These are phyloP conservation scores for Russula virescens DNA, from an alignment of 768 basidiomycete genomes.

Conservation along the genomic window DNA sequence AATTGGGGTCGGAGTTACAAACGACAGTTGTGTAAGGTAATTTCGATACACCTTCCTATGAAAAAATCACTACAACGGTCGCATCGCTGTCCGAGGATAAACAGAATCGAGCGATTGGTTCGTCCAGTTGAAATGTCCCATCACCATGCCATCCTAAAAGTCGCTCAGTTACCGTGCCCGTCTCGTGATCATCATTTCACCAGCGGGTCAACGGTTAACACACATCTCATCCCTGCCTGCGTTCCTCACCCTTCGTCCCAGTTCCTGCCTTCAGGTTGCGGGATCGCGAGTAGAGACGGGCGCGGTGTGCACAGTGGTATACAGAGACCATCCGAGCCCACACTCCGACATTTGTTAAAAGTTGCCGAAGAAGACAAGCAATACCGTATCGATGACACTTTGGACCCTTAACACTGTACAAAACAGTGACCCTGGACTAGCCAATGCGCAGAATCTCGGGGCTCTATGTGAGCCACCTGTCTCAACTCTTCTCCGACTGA, in stretches of 20 bases:
- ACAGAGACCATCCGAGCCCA: constrained; percentile 44
- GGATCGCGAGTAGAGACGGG: constrained; percentile 34
- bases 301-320: constrained; percentile 4
- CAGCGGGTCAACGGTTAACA: constrained; percentile 38
- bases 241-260: constrained; percentile 40
- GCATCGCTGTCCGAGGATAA: no score
- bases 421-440: constrained; percentile 73
- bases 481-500: background rate
- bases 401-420: constrained; percentile 83
- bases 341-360: constrained; percentile 47
- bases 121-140: no score
- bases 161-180: constrained; percentile 36
- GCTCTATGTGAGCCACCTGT: constrained; percentile 46
- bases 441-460: constrained; percentile 56
- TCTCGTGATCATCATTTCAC: constrained; percentile 14
- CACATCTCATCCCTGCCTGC: constrained; percentile 51
- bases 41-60: no score
- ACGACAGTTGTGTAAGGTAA: no score
- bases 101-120: no score
- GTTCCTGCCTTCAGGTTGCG: constrained; percentile 31
- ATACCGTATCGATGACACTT: constrained; percentile 55
- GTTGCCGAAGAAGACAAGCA: constrained; percentile 30
- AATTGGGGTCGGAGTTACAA: no score
- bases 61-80: no score
- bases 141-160: background rate